A percentile compares a stretch with the other conserved stretches of the same genome.
Conservation (phyloP, 805 yeast species). For the Wickerhamiella galacta region DNA sequence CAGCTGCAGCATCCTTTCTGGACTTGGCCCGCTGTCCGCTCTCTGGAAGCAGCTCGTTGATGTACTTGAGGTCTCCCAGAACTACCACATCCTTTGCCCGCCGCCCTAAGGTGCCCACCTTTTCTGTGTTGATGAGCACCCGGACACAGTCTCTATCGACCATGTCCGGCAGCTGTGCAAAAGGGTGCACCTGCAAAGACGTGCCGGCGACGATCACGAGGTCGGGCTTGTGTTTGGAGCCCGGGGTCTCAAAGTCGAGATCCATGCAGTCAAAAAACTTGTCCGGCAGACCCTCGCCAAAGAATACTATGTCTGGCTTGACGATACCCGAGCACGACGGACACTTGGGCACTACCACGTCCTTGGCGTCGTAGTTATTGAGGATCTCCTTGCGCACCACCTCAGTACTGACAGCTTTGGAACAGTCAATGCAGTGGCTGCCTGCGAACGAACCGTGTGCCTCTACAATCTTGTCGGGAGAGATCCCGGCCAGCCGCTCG, state of each 20-base stretch:
- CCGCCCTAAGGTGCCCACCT: slow-evolving; percentile 49
- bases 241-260: slow-evolving; percentile 26
- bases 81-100: slow-evolving; percentile 46
- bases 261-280: slow-evolving; percentile 59
- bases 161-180: slow-evolving; percentile 67
- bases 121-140: slow-evolving; percentile 55
- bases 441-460: slow-evolving; percentile 91
- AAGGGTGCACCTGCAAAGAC: slow-evolving; percentile 76
- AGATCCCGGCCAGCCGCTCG: slow-evolving; percentile 70
- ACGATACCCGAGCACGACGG: slow-evolving; percentile 52
- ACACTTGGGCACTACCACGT: slow-evolving; percentile 30
- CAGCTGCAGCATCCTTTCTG: not conserved
- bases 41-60: slow-evolving; percentile 1
- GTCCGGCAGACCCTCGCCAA: slow-evolving; percentile 73
- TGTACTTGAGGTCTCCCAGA: slow-evolving; percentile 47
- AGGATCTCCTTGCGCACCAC: slow-evolving; percentile 12
- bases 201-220: slow-evolving; percentile 85
- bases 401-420: slow-evolving; percentile 29
- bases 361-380: slow-evolving; percentile 10
- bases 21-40: not conserved
- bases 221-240: slow-evolving; percentile 28
- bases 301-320: slow-evolving; percentile 88
- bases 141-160: slow-evolving; percentile 34
- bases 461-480: slow-evolving; percentile 49
- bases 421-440: slow-evolving; percentile 72